Evolutionary conservation across 2,329 filamentous ascomycete genomes (phyloP).

Genomic region (Fusarium cicatricum): DNA sequence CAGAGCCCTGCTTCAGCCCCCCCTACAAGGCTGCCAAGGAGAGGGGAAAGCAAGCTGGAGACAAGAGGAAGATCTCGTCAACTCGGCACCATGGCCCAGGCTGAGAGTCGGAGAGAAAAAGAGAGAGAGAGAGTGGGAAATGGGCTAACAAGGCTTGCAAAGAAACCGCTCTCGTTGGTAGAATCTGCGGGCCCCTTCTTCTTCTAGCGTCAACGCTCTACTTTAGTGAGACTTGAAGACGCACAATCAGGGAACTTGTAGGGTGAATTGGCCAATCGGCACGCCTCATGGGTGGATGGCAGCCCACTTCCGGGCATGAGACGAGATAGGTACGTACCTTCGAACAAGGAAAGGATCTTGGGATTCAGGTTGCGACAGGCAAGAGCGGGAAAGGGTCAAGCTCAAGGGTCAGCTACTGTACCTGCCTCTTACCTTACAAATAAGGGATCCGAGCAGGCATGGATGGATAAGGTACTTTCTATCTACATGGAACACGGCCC

Average conservation of each 20-base stretch:
- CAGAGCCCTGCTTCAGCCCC: constrained; percentile 22
- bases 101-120: no score
- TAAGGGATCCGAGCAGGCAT: background rate
- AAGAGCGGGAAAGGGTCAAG: constrained; percentile 6
- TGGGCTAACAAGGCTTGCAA: constrained; percentile 2
- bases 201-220: constrained; percentile 14
- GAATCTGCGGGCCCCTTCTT: background rate
- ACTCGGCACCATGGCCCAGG: background rate
- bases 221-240: constrained; percentile 1
- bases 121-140: background rate
- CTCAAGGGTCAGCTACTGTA: constrained; percentile 3
- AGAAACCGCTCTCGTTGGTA: constrained; percentile 4
- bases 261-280: constrained; percentile 19
- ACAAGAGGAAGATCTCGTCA: background rate
- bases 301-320: background rate
- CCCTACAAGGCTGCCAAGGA: constrained; percentile 27
- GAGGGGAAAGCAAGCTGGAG: background rate
- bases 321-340: constrained; percentile 4
- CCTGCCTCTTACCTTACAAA: background rate
- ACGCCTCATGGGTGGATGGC: background rate
- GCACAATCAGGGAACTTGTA: constrained; percentile 9
- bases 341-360: constrained; percentile 20
- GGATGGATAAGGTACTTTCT: background rate
- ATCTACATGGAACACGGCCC: constrained; percentile 1
- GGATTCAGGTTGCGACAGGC: background rate